Percentiles rank a stretch among this genome's conserved stretches.
Evolutionary conservation across 2,329 filamentous ascomycete species (phyloP).

Genomic region (Pseudocercospora macadamiae): DNA sequence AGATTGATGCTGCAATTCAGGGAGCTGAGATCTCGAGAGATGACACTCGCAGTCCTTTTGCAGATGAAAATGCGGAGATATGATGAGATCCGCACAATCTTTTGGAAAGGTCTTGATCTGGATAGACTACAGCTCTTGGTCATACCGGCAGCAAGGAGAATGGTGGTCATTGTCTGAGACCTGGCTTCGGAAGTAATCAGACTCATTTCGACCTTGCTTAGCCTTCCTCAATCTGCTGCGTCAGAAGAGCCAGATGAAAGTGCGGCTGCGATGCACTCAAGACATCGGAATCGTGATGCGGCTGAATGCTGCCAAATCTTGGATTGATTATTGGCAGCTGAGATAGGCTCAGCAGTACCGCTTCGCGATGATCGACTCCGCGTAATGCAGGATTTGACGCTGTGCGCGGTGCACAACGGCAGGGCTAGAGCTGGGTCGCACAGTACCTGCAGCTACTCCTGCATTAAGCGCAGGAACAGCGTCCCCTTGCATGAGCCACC

Average conservation of each 20-base stretch:
- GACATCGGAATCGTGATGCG: background rate
- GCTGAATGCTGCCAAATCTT: background rate
- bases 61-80: conserved; percentile 27
- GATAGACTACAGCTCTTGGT: background rate
- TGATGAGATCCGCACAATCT: conserved; percentile 10
- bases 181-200: background rate
- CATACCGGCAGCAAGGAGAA: background rate
- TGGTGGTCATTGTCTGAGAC: background rate
- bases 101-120: background rate
- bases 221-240: background rate
- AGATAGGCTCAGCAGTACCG: conserved; percentile 7
- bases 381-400: background rate
- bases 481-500: conserved; percentile 14
- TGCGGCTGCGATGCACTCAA: background rate
- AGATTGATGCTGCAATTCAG: background rate
- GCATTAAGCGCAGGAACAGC: background rate
- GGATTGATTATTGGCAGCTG: background rate
- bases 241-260: background rate
- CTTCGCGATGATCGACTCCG: conserved; percentile 9
- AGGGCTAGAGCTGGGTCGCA: conserved; percentile 12
- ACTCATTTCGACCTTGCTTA: background rate
- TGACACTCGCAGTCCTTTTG: conserved; percentile 28
- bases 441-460: conserved; percentile 17
- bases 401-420: conserved; percentile 6
- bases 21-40: conserved; percentile 14